Evolutionary conservation across 352 stramenopile genomes (phyloP).

Genomic region (Thalassiosira exigua): DNA sequence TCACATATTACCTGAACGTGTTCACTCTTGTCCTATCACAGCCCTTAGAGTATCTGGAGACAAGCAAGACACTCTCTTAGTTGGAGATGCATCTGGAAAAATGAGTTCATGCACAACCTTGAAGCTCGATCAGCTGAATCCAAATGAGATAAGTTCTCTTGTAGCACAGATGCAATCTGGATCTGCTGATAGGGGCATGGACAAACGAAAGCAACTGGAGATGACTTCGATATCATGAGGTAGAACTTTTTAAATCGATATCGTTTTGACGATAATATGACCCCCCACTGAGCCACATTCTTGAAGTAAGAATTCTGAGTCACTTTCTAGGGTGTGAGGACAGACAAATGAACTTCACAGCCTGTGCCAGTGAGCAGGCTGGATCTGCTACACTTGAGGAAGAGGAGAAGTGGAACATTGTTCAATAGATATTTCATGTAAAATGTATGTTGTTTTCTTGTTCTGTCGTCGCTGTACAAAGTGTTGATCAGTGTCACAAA

Average conservation of each 20-base stretch:
- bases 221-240: slow-evolving; percentile 11
- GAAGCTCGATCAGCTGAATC: slow-evolving; percentile 74
- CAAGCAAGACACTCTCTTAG: slow-evolving; percentile 80
- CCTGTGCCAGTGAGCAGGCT: background rate
- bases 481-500: too few species aligned
- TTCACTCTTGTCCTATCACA: slow-evolving; percentile 82
- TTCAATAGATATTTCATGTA: slow-evolving; percentile 20
- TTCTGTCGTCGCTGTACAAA: background rate
- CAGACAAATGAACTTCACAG: background rate
- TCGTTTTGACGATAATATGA: background rate
- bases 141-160: slow-evolving; percentile 33
- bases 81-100: slow-evolving; percentile 83
- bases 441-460: slow-evolving; percentile 24
- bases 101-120: slow-evolving; percentile 79
- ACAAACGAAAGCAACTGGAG: background rate
- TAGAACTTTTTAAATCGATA: slow-evolving; percentile 8
- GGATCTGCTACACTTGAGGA: slow-evolving; percentile 9
- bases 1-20: slow-evolving; percentile 72
- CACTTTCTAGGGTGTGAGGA: background rate
- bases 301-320: background rate
- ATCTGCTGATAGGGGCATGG: slow-evolving; percentile 12
- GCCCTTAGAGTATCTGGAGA: slow-evolving; percentile 71
- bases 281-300: background rate
- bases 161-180: slow-evolving; percentile 33
- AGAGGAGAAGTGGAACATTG: too few species aligned